phyloP scores from a whole-genome alignment of 1,139 yeast genomes.

The Yamadazyma dendronema region DNA sequence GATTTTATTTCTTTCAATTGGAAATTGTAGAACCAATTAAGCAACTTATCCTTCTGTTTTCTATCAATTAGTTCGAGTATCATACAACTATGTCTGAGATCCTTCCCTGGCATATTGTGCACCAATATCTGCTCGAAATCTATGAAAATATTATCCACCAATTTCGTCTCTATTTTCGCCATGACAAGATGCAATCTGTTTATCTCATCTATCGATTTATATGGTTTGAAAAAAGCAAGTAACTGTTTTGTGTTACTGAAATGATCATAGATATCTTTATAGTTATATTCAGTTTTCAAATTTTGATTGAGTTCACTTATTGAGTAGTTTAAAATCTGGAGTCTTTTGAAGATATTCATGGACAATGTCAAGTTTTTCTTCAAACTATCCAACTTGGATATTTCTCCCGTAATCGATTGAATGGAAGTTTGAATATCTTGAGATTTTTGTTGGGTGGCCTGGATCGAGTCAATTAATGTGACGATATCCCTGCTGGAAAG shows the following conservation, averaged over 20 bases:
- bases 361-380: conserved; percentile 80
- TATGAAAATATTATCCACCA: conserved; percentile 69
- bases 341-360: conserved; percentile 81
- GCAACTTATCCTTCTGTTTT: conserved; percentile 58
- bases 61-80: conserved; percentile 68
- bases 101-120: conserved; percentile 21
- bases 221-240: conserved; percentile 72
- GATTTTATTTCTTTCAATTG: conserved; percentile 71
- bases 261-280: conserved; percentile 64
- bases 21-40: conserved; percentile 71
- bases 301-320: conserved; percentile 74
- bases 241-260: conserved; percentile 79
- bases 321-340: conserved; percentile 63
- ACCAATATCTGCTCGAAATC: conserved; percentile 60
- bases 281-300: conserved; percentile 44
- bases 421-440: conserved; percentile 59
- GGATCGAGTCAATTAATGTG: conserved; percentile 40
- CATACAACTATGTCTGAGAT: conserved; percentile 62
- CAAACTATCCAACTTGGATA: conserved; percentile 74
- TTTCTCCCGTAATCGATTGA: conserved; percentile 68
- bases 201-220: conserved; percentile 80
- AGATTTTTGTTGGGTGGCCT: conserved; percentile 28
- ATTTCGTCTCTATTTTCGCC: conserved; percentile 58
- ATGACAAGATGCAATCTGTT: conserved; percentile 67
- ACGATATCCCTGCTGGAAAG: conserved; percentile 36